Evolutionary conservation across 257 asterid species (phyloP), one percentile per base, ranked within the genome.

Genomic region (Solanum piurae): DNA sequence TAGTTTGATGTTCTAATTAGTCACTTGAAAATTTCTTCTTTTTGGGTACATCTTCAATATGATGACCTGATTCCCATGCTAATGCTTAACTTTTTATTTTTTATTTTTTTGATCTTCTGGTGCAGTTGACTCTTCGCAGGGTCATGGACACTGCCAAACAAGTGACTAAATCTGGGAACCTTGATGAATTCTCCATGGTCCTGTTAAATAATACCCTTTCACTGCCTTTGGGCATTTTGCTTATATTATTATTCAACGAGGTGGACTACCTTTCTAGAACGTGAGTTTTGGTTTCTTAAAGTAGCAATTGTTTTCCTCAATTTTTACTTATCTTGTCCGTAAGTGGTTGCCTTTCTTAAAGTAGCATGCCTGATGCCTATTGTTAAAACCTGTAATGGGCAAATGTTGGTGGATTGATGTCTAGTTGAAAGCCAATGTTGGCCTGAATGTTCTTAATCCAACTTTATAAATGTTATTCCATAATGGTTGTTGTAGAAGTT

Each of bases 161-260:
- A 92, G 98, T 93, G 68, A 96, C 99, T 2, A 94, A 89, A 90
- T 96, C 99, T 14, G 99, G 99, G 82, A 95, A 93, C 71, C 82
- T 95, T 92, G 94, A 96, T 36, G 99, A 96, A 87, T 94, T 96
- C 92, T 93, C 99, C 31, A 96, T 96, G 99, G 99, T 96, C 89
- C 88, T 96, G 94, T 94, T 96, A 86, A 96, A 95, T 92, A 96
- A 96, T 89, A 90, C 92, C 88, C 99, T 96, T 88, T 96, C 99
- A 9, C 82, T 96, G 87, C 99, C 99, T 21, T 91, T 96, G 23
- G 99, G 98, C 77, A 62, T 93, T 82, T 82, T 94, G 31, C 99
- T 96, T 80, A 33, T 96, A 66, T 87, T 95, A 73, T 88, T 90
- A 72, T 94, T 95, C 93, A 93, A 94, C 62, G 99, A 96, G 92